Evolutionary conservation across 225 moss, liverwort and hornwort species (phyloP), one percentile per base, ranked within the genome.

Genomic region (Physcomitrellopsis africana): DNA sequence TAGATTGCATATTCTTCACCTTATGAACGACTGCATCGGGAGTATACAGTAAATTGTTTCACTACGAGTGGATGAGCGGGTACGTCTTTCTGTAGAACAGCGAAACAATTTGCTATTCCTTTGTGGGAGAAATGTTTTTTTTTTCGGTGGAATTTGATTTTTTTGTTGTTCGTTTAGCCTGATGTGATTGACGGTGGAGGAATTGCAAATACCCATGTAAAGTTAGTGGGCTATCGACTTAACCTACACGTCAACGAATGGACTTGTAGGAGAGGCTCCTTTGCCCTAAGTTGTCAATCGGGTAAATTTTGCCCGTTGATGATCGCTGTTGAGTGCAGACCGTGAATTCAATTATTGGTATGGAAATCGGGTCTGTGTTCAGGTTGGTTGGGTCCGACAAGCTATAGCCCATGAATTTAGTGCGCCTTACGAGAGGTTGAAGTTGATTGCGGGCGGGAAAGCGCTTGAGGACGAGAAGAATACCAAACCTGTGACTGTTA

Each of bases 331-430:
- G 1, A 43, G 27, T 41, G 26, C 11, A 29, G 18, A 8, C 12
- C 17, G 18, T 0, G 65, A 8, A 27, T 17, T 43, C 32, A 49
- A 54, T 63, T 22, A 10, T 48, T 51, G 9, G 17, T 27, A 63
- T 64, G 70, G 20, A 41, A 48, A 41, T 72, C 14, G 19, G 55
- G 49, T 5, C 1, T 55, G 3, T 61, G 49, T 76, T 45, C 63
- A 88, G 88, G 88, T 88, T 69, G 53, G 52, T 76, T 85, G 41
- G 45, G 79, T 88, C 10, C 85, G 88, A 7, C 80, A 67, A 42
- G 58, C 64, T 75, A 73, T 88, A 42, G 82, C 82, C 27, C 51
- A 64, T 72, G 88, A 88, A 63, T 69, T 88, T 12, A 67, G 66
- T 15, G 76, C 70, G 72, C 76, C 88, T 1, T 81, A 70, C 70